A percentile compares a stretch with the other conserved stretches of the same genome.
These are phyloP conservation scores for Thielaviopsis populi DNA, from an alignment of 2,329 filamentous ascomycete species.

Conservation along the genomic window DNA sequence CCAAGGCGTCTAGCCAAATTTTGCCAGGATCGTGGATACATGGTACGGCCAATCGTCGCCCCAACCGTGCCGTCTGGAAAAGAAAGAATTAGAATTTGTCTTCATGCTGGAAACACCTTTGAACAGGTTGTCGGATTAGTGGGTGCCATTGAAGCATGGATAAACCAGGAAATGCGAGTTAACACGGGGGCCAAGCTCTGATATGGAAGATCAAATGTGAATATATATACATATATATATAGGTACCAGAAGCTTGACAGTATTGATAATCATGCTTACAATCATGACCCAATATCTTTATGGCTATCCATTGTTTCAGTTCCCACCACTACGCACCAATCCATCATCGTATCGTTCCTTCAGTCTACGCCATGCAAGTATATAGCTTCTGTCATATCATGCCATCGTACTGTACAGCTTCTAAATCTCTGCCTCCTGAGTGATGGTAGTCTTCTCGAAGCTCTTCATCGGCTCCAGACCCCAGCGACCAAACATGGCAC, in stretches of 20 bases:
- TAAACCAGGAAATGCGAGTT: slow-evolving; percentile 7
- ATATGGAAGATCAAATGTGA: neutral
- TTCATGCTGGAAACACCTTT: slow-evolving; percentile 51
- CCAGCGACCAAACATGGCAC: slow-evolving; percentile 68
- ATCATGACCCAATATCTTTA: neutral
- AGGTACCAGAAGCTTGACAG: no score
- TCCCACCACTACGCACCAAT: no score
- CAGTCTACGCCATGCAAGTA: no score
- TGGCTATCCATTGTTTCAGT: neutral
- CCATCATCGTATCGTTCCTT: no score
- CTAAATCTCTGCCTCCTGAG: neutral
- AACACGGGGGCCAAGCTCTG: neutral
- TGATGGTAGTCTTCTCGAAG: slow-evolving; percentile 25
- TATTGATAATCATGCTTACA: no score
- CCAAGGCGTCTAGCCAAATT: slow-evolving; percentile 43
- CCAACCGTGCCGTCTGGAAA: slow-evolving; percentile 50
- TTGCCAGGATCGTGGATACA: slow-evolving; percentile 44
- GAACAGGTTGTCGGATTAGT: slow-evolving; percentile 41
- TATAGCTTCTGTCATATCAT: neutral
- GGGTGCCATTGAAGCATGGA: slow-evolving; percentile 34
- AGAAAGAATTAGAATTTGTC: slow-evolving; percentile 50
- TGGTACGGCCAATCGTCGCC: slow-evolving; percentile 50
- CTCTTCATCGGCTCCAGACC: slow-evolving; percentile 63
- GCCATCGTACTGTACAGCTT: no score
- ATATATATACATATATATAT: no score